These are phyloP conservation scores for Chloris gayana DNA, from an alignment of 176 grass and related monocot genomes.

Conservation along the genomic window DNA sequence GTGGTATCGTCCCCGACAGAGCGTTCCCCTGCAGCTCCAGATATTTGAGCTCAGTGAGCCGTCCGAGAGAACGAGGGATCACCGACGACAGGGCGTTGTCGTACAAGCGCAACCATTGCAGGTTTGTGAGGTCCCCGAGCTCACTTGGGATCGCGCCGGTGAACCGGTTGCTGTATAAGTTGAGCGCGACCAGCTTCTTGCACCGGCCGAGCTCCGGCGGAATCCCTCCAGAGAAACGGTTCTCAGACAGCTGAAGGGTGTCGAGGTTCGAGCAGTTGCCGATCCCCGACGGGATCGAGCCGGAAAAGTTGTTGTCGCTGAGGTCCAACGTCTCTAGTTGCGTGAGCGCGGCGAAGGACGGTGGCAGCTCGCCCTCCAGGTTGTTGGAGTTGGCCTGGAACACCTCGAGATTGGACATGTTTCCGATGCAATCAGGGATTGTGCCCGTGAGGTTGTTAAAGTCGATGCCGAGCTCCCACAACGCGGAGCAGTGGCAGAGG, in stretches of 20 bases:
- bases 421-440: constrained; percentile 66
- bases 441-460: constrained; percentile 64
- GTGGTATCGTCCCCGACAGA: constrained; percentile 62
- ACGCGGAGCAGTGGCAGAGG: constrained; percentile 72
- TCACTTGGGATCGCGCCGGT: constrained; percentile 67
- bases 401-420: constrained; percentile 41
- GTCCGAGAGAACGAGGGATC: constrained; percentile 61
- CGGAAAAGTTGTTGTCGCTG: constrained; percentile 57
- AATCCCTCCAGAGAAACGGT: constrained; percentile 62
- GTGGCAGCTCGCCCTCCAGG: constrained; percentile 58
- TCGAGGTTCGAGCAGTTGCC: constrained; percentile 56
- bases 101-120: constrained; percentile 32
- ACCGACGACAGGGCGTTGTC: constrained; percentile 62
- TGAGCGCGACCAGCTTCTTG: constrained; percentile 55
- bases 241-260: constrained; percentile 41
- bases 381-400: constrained; percentile 30
- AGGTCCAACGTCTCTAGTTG: constrained; percentile 54
- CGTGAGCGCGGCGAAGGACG: constrained; percentile 59
- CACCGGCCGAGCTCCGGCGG: constrained; percentile 64
- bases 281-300: constrained; percentile 56
- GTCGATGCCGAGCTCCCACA: constrained; percentile 31
- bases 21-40: constrained; percentile 62
- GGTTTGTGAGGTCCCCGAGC: constrained; percentile 65
- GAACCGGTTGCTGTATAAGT: constrained; percentile 65
- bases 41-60: constrained; percentile 37